Conservation (phyloP, 352 stramenopile genomes). For the Globisporangium sylvaticum region DNA sequence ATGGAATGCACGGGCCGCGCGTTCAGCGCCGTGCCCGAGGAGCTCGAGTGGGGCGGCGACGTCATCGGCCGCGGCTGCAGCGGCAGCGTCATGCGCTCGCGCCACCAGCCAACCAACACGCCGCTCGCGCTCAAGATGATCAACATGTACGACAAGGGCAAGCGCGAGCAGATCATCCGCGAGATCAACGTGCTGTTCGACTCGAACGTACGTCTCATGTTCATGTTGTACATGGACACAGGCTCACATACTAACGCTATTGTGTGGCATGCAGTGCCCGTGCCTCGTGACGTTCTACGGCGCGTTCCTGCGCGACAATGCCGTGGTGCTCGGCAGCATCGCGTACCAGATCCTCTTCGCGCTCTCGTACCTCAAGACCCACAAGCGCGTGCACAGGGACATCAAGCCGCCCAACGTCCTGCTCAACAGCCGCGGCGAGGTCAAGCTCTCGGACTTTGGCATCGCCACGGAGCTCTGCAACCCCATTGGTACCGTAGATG, state of each 20-base stretch:
- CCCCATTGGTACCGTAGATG: too few relatives aligned
- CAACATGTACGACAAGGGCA: slow-evolving; percentile 85
- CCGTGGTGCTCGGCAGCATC: slow-evolving; percentile 88
- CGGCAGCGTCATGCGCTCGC: slow-evolving; percentile 61
- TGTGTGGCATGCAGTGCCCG: slow-evolving; percentile 31
- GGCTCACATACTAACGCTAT: background rate
- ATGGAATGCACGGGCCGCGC: slow-evolving; percentile 77
- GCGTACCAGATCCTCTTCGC: slow-evolving; percentile 93
- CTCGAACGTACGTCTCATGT: slow-evolving; percentile 36
- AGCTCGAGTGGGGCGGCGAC: slow-evolving; percentile 71
- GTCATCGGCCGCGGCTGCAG: slow-evolving; percentile 75
- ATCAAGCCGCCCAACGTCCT: slow-evolving; percentile 97
- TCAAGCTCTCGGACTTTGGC: slow-evolving; percentile 98
- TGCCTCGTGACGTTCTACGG: slow-evolving; percentile 90
- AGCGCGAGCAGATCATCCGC: slow-evolving; percentile 83
- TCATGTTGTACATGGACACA: background rate
- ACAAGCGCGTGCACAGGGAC: slow-evolving; percentile 93
- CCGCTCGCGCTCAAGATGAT: slow-evolving; percentile 86
- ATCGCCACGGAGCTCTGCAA: slow-evolving; percentile 87
- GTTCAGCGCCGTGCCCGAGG: slow-evolving; percentile 71
- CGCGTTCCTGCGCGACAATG: slow-evolving; percentile 86
- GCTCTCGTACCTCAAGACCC: slow-evolving; percentile 92
- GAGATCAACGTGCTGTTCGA: slow-evolving; percentile 89
- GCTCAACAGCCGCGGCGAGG: slow-evolving; percentile 84
- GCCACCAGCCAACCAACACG: slow-evolving; percentile 68